phyloP scores from a whole-genome alignment of 352 stramenopile species.

The Pelagophyceae sp. region DNA sequence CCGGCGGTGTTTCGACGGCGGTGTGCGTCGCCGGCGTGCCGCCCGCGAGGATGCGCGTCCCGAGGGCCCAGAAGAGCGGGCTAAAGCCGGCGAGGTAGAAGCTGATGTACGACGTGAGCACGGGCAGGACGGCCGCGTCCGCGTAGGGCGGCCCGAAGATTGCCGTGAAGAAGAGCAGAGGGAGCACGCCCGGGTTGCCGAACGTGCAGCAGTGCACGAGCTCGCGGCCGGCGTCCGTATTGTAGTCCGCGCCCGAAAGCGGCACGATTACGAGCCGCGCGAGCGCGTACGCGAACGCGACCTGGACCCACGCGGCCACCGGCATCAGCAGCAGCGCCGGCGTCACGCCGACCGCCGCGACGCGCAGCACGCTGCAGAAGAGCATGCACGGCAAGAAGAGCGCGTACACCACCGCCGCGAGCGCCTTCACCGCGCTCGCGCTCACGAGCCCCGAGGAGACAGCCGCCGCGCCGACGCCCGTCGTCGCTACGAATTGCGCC shows the following conservation, averaged over 20 bases:
- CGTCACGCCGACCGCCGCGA: neutral
- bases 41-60: neutral
- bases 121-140: neutral
- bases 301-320: neutral
- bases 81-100: neutral
- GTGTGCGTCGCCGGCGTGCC: neutral
- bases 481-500: too few relatives aligned
- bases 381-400: slow-evolving; percentile 6
- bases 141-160: neutral
- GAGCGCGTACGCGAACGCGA: neutral
- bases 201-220: neutral
- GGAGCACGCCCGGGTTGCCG: neutral
- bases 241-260: neutral
- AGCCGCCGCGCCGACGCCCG: too few relatives aligned
- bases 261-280: neutral
- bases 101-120: neutral
- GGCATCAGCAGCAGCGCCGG: neutral
- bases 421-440: too few relatives aligned
- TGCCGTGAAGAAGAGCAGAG: slow-evolving; percentile 1
- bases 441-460: too few relatives aligned
- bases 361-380: neutral
- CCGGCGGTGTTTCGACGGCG: too few relatives aligned
- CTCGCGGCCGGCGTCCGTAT: neutral
- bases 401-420: neutral
- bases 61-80: neutral